phyloP scores from a whole-genome alignment of 148 eudicot genomes.

The Rhododendron molle region DNA sequence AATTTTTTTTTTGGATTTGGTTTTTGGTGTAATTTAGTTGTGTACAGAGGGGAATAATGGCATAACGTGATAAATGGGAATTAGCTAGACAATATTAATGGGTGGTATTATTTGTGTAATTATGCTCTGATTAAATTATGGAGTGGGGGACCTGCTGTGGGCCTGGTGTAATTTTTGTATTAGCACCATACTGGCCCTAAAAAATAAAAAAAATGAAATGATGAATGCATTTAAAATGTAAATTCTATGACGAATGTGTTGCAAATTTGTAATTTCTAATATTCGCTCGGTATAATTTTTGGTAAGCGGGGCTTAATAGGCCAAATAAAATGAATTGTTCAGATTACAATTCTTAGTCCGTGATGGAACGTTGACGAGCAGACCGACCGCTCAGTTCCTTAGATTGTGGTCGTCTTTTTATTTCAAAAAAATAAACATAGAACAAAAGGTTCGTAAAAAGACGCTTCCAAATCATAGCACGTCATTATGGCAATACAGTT shows the following conservation, averaged over 20 bases:
- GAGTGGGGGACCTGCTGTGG: neutral
- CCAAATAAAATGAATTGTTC: neutral
- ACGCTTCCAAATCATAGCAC: neutral
- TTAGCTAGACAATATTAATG: neutral
- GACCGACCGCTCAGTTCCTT: neutral
- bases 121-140: neutral
- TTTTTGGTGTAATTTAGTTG: neutral
- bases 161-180: neutral
- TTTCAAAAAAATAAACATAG: neutral
- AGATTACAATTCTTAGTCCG: neutral
- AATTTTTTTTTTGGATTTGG: neutral
- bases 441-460: neutral
- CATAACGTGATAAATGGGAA: constrained; percentile 7
- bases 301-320: too few relatives aligned
- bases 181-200: neutral
- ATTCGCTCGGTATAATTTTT: neutral
- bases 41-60: constrained; percentile 26
- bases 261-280: neutral
- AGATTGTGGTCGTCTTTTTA: neutral
- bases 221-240: neutral
- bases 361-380: neutral
- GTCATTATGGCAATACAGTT: neutral
- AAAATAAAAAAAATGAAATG: too few relatives aligned
- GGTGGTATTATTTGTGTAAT: neutral
- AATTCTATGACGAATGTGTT: neutral